Percentiles rank a stretch among this genome's conserved stretches.
Evolutionary conservation across 305 asterid species (phyloP).

Genomic region (Petunia hybrid): DNA sequence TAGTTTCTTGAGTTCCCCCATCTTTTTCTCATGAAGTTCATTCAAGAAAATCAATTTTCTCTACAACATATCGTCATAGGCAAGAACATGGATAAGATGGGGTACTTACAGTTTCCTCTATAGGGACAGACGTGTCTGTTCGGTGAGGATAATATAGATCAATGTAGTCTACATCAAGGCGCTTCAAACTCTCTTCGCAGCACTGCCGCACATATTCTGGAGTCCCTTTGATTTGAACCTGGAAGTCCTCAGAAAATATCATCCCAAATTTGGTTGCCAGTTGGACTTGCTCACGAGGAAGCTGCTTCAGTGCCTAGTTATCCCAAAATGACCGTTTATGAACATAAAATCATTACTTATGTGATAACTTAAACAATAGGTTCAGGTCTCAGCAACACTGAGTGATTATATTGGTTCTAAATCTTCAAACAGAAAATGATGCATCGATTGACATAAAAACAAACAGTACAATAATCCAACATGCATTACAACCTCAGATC

Average conservation of each 20-base stretch:
- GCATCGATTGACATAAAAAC: not conserved
- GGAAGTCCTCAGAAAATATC: not conserved
- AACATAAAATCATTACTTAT: not conserved
- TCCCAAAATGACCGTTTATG: not conserved
- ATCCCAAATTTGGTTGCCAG: conserved; percentile 63
- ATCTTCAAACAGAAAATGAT: not conserved
- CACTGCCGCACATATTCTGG: conserved; percentile 55
- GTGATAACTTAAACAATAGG: not conserved
- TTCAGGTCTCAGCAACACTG: not conserved
- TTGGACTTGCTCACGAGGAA: conserved; percentile 55
- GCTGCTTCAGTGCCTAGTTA: conserved; percentile 53
- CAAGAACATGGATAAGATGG: not conserved
- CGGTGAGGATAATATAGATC: conserved; percentile 64
- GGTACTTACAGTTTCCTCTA: conserved; percentile 62
- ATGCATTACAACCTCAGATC: not conserved
- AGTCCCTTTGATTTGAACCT: conserved; percentile 46
- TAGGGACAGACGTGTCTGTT: conserved; percentile 53
- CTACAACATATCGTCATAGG: not conserved
- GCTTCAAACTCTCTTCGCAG: conserved; percentile 61
- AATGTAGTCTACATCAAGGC: conserved; percentile 65
- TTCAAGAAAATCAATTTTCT: conserved; percentile 19
- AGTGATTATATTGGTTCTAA: not conserved
- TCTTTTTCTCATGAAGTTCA: conserved; percentile 35
- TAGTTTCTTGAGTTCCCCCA: conserved; percentile 62
- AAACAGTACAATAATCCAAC: not conserved